Evolutionary conservation across 2,329 filamentous ascomycete genomes (phyloP).

Genomic region (Myrmaecium sp.): DNA sequence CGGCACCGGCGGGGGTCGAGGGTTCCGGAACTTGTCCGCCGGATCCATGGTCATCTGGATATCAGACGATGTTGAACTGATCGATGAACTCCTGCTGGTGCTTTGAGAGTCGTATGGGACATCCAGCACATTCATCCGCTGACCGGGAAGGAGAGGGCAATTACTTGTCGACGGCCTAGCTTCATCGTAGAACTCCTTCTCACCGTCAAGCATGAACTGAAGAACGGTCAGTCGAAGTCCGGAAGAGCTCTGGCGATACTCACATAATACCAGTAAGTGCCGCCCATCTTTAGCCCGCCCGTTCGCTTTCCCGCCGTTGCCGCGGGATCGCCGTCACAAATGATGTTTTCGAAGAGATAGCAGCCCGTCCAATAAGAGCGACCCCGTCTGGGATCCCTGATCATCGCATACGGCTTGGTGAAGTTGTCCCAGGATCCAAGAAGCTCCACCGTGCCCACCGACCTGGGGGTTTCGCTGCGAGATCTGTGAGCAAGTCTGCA

Average conservation of each 20-base stretch:
- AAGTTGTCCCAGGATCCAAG: slow-evolving; percentile 97
- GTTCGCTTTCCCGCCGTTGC: slow-evolving; percentile 40
- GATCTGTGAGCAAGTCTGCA: slow-evolving; percentile 11
- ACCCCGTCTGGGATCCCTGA: slow-evolving; percentile 60
- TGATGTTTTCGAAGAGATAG: slow-evolving; percentile 71
- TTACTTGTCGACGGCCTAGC: slow-evolving; percentile 55
- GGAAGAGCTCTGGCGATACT: no score
- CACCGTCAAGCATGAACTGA: slow-evolving; percentile 70
- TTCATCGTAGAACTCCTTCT: slow-evolving; percentile 59
- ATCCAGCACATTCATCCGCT: slow-evolving; percentile 68
- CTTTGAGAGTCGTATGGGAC: slow-evolving; percentile 51
- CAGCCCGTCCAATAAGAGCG: slow-evolving; percentile 72
- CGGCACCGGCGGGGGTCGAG: slow-evolving; percentile 35
- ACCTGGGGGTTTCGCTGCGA: slow-evolving; percentile 17
- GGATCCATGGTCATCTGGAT: slow-evolving; percentile 59
- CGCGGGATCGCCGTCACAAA: slow-evolving; percentile 53
- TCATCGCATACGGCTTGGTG: slow-evolving; percentile 58
- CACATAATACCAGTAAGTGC: slow-evolving; percentile 92
- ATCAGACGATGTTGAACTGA: slow-evolving; percentile 40
- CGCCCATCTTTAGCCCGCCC: slow-evolving; percentile 79
- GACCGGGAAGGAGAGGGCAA: slow-evolving; percentile 78
- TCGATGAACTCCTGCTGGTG: slow-evolving; percentile 50
- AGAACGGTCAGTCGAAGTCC: slow-evolving; percentile 12
- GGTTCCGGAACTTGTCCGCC: slow-evolving; percentile 55
- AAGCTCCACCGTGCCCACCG: slow-evolving; percentile 55